phyloP scores from a whole-genome alignment of 2,329 filamentous ascomycete genomes.

The Paramyrothecium roridum region DNA sequence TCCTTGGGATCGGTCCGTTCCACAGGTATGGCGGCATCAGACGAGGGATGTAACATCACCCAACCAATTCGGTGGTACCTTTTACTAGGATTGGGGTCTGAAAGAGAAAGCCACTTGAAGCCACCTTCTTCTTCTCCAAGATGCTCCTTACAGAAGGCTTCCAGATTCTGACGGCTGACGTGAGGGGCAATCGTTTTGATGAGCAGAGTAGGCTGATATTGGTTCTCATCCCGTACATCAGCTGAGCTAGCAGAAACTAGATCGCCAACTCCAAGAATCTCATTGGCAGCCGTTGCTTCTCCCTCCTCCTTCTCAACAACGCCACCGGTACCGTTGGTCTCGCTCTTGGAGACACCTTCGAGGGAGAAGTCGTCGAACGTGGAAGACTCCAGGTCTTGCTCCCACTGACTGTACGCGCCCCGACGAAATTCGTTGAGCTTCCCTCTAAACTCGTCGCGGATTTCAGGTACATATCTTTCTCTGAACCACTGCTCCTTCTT shows the following conservation, averaged over 20 bases:
- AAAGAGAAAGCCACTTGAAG: slow-evolving; percentile 93
- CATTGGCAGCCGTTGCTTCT: slow-evolving; percentile 85
- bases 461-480: slow-evolving; percentile 85
- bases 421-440: slow-evolving; percentile 79
- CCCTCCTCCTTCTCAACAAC: slow-evolving; percentile 93
- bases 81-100: slow-evolving; percentile 95
- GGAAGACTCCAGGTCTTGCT: slow-evolving; percentile 78
- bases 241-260: slow-evolving; percentile 79
- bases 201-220: slow-evolving; percentile 85
- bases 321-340: slow-evolving; percentile 82
- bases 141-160: slow-evolving; percentile 91
- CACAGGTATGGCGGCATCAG: slow-evolving; percentile 61
- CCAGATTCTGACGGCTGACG: slow-evolving; percentile 88
- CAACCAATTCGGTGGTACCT: slow-evolving; percentile 97
- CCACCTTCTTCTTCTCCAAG: slow-evolving; percentile 87
- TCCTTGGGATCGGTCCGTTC: slow-evolving; percentile 74
- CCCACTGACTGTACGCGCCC: slow-evolving; percentile 80
- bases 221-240: slow-evolving; percentile 84
- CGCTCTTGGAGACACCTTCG: slow-evolving; percentile 90
- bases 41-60: slow-evolving; percentile 87
- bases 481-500: slow-evolving; percentile 98
- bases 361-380: slow-evolving; percentile 92
- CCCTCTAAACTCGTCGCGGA: slow-evolving; percentile 69
- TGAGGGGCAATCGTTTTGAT: slow-evolving; percentile 98
- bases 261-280: slow-evolving; percentile 90